Percentiles rank a stretch among this genome's conserved stretches.
phyloP scores from a whole-genome alignment of 306 rosid genomes.

The Castanea sativa region DNA sequence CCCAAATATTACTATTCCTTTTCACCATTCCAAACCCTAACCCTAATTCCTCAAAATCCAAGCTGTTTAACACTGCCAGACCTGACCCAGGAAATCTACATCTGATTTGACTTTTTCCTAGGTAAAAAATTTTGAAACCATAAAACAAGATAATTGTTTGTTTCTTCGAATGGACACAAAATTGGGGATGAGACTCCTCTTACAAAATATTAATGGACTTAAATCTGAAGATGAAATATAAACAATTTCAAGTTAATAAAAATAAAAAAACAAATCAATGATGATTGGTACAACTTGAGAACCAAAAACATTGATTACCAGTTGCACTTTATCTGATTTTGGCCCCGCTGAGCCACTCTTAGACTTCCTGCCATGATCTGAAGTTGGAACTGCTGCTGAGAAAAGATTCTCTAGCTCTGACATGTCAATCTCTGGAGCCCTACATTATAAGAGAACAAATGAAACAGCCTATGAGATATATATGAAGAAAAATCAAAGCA shows the following conservation, averaged over 20 bases:
- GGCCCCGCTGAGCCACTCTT: constrained; percentile 46
- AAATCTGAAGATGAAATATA: not conserved
- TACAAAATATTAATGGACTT: not conserved
- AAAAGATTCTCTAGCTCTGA: constrained; percentile 94
- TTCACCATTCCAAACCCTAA: too few relatives aligned
- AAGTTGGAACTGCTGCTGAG: constrained; percentile 63
- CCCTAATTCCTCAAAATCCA: too few relatives aligned
- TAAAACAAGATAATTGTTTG: not conserved
- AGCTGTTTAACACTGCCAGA: too few relatives aligned
- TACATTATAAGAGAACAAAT: constrained; percentile 34
- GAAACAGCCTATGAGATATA: constrained; percentile 14
- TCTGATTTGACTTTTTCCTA: too few relatives aligned
- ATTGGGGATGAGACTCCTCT: not conserved
- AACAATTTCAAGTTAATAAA: constrained; percentile 15
- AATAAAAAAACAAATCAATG: not conserved
- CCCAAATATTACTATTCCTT: too few relatives aligned
- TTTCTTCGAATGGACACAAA: not conserved
- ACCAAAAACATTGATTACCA: constrained; percentile 50
- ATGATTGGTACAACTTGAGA: constrained; percentile 7
- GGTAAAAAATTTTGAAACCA: not conserved
- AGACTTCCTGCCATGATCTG: constrained; percentile 45
- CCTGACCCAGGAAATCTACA: too few relatives aligned
- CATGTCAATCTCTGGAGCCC: constrained; percentile 94
- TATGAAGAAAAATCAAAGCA: constrained; percentile 19
- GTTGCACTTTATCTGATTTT: constrained; percentile 83